These are phyloP conservation scores for Tetrahymena borealis DNA, from an alignment of 73 alveolate genomes.

Conservation along the genomic window DNA sequence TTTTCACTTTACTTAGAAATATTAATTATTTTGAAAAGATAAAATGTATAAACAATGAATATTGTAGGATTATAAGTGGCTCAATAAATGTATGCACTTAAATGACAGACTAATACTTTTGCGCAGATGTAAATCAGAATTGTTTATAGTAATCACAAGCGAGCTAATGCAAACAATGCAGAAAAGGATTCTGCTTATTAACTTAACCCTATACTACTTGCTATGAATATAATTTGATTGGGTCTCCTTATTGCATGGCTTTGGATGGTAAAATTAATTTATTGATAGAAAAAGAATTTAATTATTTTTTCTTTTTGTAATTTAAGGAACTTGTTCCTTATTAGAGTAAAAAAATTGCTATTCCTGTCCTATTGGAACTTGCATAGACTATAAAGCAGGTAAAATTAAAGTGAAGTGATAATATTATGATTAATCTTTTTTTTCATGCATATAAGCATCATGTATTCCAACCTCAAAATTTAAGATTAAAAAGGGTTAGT, in stretches of 20 bases:
- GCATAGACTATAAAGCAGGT: not conserved
- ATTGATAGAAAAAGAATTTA: not conserved
- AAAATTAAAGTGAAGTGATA: not conserved
- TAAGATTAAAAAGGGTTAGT: not conserved
- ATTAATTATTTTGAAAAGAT: too few species aligned
- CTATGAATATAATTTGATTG: not conserved
- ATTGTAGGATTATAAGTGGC: too few species aligned
- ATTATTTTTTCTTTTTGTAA: not conserved
- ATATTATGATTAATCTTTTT: not conserved
- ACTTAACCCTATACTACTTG: not conserved
- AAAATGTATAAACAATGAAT: too few species aligned
- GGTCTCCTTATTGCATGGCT: not conserved
- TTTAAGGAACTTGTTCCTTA: not conserved
- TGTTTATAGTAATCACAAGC: not conserved
- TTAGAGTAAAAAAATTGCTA: not conserved
- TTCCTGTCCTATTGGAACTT: not conserved
- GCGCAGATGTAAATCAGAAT: not conserved
- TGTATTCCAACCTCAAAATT: not conserved
- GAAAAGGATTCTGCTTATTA: not conserved
- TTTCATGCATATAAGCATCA: not conserved
- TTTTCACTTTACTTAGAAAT: too few species aligned
- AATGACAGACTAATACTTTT: not conserved
- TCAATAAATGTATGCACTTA: not conserved
- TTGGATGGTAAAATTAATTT: not conserved
- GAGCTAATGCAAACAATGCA: not conserved